Conservation (phyloP, 805 yeast genomes). For the Blastobotrys muscicola region DNA sequence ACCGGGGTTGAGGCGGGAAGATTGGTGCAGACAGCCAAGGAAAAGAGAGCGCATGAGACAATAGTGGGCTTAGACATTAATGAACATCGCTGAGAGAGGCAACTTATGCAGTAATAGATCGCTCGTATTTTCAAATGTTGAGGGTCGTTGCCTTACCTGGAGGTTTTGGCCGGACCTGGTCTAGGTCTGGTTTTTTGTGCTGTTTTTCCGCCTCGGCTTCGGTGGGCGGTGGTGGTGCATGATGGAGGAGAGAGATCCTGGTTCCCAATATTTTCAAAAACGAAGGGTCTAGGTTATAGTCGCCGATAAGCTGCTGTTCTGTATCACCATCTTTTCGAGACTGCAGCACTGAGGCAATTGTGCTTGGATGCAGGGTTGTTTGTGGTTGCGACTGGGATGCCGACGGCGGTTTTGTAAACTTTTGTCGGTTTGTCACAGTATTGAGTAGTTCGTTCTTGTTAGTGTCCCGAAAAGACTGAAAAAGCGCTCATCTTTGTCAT, state of each 20-base stretch:
- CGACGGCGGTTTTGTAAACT: conserved; percentile 5
- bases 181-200: neutral
- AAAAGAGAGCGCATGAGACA: too few species aligned
- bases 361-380: conserved; percentile 15
- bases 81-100: too few species aligned
- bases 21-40: too few species aligned
- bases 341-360: conserved; percentile 18
- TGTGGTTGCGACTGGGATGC: conserved; percentile 5
- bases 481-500: too few species aligned
- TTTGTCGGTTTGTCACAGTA: conserved; percentile 11
- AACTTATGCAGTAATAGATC: too few species aligned
- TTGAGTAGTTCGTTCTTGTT: conserved; percentile 14
- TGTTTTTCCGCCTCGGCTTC: neutral
- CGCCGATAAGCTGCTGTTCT: conserved; percentile 8
- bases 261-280: conserved; percentile 11
- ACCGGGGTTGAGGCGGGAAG: too few species aligned
- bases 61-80: too few species aligned
- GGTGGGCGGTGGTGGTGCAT: neutral
- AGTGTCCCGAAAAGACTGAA: conserved; percentile 1
- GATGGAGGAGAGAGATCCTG: conserved; percentile 4
- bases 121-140: neutral
- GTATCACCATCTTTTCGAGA: conserved; percentile 18
- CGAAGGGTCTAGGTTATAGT: conserved; percentile 14
- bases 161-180: neutral
- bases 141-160: neutral